Base-by-base conservation (phyloP, 305 asterid genomes). In the Nicotiana rustica region DNA sequence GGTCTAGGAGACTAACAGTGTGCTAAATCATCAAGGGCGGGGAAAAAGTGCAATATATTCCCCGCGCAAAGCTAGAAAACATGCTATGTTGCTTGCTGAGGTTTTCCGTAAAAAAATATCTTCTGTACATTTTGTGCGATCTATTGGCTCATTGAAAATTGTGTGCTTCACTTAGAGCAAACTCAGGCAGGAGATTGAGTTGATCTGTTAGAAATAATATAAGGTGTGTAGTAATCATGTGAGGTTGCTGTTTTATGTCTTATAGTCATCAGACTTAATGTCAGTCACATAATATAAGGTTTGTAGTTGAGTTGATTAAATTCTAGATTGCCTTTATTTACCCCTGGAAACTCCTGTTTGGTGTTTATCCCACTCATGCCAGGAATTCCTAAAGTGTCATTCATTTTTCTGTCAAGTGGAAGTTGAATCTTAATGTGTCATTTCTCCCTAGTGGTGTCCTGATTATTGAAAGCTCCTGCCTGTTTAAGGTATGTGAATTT, bases 21-120 rank as follows among this genome's bases (percentile, higher is more conserved):
- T 69, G 59, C 59, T 19, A 19, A 38, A 70, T 41, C 35, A 70
- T 41, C 47, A 31, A 70, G 59, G 17, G 78, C 18, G 18, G 44
- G 21, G 6, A 70, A 19, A 70, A 10, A 55, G 33, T 69, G 57
- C 77, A 60, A 59, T 60, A 69, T 69, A 18, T 41, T 52, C 17
- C 15, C 7, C 41, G 29, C 1, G 17, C 0, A 15, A 41, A 6
- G 36, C 60, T 70, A 70, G 78, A 44, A 6, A 33, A 19, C 18
- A 3, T 70, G 78, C 12, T 19, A 33, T 19, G n/a, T 52, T 70
- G 60, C 78, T 44, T 19, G 78, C 78, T 44, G 36, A 70, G 36
- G 6, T 70, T 70, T 41, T 70, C 12, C 60, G 12, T 12, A n/a
- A 19, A 44, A 5, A 31, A 31, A 31, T 70, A 41, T 70, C 36